Evolutionary conservation across 805 yeast species (phyloP).

Genomic region (Candida ulmi): DNA sequence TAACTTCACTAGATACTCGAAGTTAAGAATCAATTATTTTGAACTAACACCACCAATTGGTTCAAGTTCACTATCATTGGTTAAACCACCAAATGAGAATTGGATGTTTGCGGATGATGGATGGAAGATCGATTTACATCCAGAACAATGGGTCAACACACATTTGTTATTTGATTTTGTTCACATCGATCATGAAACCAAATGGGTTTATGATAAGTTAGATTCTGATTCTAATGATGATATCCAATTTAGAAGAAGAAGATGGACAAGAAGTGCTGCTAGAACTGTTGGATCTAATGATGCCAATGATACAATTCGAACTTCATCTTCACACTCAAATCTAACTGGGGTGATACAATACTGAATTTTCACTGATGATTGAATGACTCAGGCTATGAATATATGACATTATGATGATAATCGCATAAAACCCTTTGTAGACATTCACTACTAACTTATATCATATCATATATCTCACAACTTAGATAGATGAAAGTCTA

Average conservation of each 20-base stretch:
- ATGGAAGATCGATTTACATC: constrained; percentile 67
- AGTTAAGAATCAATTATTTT: constrained; percentile 20
- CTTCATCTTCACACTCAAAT: not conserved
- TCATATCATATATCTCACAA: too few relatives aligned
- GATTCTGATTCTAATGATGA: constrained; percentile 18
- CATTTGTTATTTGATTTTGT: constrained; percentile 47
- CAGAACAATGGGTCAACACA: constrained; percentile 55
- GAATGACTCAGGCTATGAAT: too few relatives aligned
- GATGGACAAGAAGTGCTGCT: constrained; percentile 51
- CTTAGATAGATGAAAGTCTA: too few relatives aligned
- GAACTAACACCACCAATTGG: not conserved
- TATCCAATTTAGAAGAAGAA: constrained; percentile 47
- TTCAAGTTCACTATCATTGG: constrained; percentile 22
- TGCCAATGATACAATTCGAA: not conserved
- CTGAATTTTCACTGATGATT: not conserved
- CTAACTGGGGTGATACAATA: not conserved
- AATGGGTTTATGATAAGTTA: constrained; percentile 82
- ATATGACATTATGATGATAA: too few relatives aligned
- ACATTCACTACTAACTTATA: too few relatives aligned
- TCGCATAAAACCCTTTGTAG: too few relatives aligned
- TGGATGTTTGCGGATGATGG: constrained; percentile 47
- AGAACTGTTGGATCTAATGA: constrained; percentile 16
- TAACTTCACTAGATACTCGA: constrained; percentile 46
- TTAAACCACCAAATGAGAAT: constrained; percentile 48
- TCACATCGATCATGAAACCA: constrained; percentile 63